These are phyloP conservation scores for Neurospora tetraspora DNA, from an alignment of 495 filamentous ascomycete species.

Conservation along the genomic window DNA sequence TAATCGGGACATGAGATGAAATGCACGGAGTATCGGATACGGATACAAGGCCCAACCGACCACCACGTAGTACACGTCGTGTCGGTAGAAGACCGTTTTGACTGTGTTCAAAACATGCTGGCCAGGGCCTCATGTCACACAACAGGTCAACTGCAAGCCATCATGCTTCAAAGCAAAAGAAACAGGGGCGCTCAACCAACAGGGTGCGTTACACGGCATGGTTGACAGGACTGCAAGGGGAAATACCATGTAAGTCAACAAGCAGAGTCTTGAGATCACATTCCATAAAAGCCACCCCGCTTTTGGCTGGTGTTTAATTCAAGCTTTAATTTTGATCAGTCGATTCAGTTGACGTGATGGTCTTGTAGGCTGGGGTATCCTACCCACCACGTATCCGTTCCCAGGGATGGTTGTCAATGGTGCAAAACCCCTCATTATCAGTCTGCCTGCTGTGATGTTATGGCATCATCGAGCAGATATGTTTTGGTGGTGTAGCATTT, in stretches of 20 bases:
- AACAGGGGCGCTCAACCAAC: not conserved
- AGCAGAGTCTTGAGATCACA: not conserved
- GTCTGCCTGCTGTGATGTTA: not conserved
- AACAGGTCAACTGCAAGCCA: not conserved
- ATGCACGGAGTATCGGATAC: not conserved
- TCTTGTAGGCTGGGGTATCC: not conserved
- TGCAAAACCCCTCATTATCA: not conserved
- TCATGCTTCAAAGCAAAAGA: not conserved
- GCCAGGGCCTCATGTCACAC: not conserved
- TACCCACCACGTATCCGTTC: not conserved
- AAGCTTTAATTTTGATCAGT: not conserved
- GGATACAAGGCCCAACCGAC: not conserved
- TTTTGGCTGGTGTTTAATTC: not conserved
- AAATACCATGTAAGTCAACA: not conserved
- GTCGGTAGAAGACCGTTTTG: not conserved
- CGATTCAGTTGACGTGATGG: not conserved
- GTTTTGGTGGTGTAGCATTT: not conserved
- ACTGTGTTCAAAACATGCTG: not conserved
- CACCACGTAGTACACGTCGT: not conserved
- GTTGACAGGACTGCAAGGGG: not conserved
- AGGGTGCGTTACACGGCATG: not conserved
- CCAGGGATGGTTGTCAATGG: not conserved
- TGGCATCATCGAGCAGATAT: not conserved
- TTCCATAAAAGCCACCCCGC: not conserved
- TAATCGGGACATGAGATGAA: slow-evolving; percentile 8